Evolutionary conservation across 305 asterid species (phyloP).

Genomic region (Fraxinus angustifolia): DNA sequence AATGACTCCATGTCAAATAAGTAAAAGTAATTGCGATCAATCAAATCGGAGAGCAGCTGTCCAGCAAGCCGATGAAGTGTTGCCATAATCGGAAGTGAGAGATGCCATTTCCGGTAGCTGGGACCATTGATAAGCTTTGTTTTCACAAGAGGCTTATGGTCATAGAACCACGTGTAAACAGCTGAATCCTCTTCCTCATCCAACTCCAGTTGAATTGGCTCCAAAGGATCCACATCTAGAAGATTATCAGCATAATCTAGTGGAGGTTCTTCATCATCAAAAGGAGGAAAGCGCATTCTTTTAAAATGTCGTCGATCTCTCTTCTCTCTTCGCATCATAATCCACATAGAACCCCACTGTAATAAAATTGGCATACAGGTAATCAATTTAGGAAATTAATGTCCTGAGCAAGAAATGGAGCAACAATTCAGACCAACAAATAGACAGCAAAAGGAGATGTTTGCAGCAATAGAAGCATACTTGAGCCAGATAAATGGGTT

Average conservation of each 20-base stretch:
- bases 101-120: slow-evolving; percentile 97
- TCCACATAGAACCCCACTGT: slow-evolving; percentile 99
- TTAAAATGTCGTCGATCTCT: slow-evolving; percentile 97
- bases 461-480: slow-evolving; percentile 32
- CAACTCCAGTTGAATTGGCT: slow-evolving; percentile 95
- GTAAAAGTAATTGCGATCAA: slow-evolving; percentile 92
- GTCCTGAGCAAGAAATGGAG: neutral
- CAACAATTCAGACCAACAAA: neutral
- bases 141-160: slow-evolving; percentile 95
- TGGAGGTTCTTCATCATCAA: slow-evolving; percentile 99
- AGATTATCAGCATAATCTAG: slow-evolving; percentile 97
- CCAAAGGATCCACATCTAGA: slow-evolving; percentile 95
- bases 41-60: slow-evolving; percentile 92
- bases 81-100: slow-evolving; percentile 98
- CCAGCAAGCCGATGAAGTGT: slow-evolving; percentile 98
- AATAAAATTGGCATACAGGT: slow-evolving; percentile 4
- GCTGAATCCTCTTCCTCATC: slow-evolving; percentile 99
- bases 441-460: neutral
- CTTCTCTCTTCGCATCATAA: slow-evolving; percentile 99
- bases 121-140: slow-evolving; percentile 98
- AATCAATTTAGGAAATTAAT: neutral
- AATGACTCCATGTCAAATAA: slow-evolving; percentile 99
- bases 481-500: slow-evolving; percentile 98
- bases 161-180: slow-evolving; percentile 96
- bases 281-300: slow-evolving; percentile 99